These are phyloP conservation scores for Canna indica DNA, from an alignment of 176 grass and related monocot species.

Conservation along the genomic window DNA sequence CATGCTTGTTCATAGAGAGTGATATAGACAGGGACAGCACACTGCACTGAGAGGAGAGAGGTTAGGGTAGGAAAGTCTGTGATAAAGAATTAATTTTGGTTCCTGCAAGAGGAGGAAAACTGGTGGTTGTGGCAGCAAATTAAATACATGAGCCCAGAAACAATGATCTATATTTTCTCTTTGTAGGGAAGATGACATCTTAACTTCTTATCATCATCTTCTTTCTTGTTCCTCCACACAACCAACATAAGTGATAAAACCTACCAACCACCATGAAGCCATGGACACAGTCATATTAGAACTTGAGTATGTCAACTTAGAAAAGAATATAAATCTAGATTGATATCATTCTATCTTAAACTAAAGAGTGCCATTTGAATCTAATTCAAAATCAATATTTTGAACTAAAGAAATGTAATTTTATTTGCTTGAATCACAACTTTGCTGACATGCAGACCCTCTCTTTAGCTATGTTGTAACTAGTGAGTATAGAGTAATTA, in stretches of 20 bases:
- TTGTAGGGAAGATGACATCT: too few relatives aligned
- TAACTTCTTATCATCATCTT: not conserved
- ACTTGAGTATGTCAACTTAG: too few relatives aligned
- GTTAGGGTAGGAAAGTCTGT: not conserved
- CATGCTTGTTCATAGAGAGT: not conserved
- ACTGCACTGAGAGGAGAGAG: not conserved
- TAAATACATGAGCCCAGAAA: not conserved
- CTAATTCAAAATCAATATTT: too few relatives aligned
- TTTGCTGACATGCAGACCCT: too few relatives aligned
- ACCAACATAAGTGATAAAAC: not conserved
- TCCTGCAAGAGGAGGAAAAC: not conserved
- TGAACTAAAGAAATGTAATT: too few relatives aligned
- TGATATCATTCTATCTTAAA: too few relatives aligned
- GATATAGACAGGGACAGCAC: not conserved
- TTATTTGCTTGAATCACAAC: too few relatives aligned
- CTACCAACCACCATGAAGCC: not conserved
- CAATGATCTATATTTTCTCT: not conserved
- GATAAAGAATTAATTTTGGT: not conserved
- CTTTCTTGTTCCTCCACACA: not conserved
- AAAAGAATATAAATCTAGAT: too few relatives aligned
- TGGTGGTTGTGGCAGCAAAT: constrained; percentile 7
- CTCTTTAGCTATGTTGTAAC: too few relatives aligned
- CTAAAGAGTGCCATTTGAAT: too few relatives aligned
- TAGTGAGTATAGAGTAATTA: too few relatives aligned
- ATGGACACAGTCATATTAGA: too few relatives aligned